A percentile compares a stretch with the other conserved stretches of the same genome.
These are phyloP conservation scores for Apiospora sp. DNA, from an alignment of 2,329 filamentous ascomycete species.

Conservation along the genomic window DNA sequence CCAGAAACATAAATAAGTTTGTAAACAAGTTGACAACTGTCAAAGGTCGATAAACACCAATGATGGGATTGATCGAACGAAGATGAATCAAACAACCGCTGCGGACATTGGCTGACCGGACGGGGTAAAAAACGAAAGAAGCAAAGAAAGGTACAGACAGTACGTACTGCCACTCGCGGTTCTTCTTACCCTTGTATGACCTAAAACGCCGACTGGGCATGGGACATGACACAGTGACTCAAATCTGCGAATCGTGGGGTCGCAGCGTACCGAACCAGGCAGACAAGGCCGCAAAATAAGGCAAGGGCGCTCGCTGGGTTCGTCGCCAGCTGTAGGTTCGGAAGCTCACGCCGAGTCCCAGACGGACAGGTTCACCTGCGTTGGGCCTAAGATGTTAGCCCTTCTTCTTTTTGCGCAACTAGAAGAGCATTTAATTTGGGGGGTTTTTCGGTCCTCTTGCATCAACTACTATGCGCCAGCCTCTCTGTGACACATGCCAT, in stretches of 20 bases:
- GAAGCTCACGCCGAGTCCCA: conserved; percentile 9
- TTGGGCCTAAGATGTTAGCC: background rate
- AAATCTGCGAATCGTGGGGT: conserved; percentile 21
- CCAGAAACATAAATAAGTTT: background rate
- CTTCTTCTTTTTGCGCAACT: background rate
- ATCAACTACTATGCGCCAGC: background rate
- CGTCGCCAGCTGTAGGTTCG: background rate
- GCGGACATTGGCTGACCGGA: background rate
- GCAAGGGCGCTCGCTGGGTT: conserved; percentile 4
- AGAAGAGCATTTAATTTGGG: background rate
- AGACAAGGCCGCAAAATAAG: conserved; percentile 16
- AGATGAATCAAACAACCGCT: background rate
- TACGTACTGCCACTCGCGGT: background rate
- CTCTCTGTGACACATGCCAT: conserved; percentile 13
- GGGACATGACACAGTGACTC: conserved; percentile 18
- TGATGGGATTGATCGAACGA: background rate
- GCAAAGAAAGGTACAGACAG: background rate
- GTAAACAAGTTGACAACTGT: background rate
- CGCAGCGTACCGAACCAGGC: background rate
- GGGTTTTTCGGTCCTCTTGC: background rate
- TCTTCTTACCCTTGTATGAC: conserved; percentile 10
- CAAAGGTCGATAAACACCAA: background rate
- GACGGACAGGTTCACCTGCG: background rate
- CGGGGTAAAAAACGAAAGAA: background rate
- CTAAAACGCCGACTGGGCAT: conserved; percentile 20